Evolutionary conservation across 495 filamentous ascomycete species (phyloP), one percentile per base, ranked within the genome.

Genomic region (Neurospora sp.): DNA sequence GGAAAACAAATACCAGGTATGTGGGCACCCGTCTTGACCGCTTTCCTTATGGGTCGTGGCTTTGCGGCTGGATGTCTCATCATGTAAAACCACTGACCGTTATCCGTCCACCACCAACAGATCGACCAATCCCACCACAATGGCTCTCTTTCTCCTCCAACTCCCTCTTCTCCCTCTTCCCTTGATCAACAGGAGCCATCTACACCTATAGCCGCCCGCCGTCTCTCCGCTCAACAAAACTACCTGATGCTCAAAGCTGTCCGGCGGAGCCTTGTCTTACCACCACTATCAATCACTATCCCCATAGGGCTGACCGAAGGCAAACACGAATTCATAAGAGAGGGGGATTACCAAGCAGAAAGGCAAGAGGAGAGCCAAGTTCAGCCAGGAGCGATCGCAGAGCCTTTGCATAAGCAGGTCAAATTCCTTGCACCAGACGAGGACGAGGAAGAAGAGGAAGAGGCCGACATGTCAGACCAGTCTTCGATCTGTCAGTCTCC

Each of bases 401-500:
- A 77, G 44, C 72, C 77, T 16, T 41, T 74, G n/a, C 78, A 80
- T 7, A 85, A 85, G 76, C 81, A 84, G 40, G 84, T 86, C 71
- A 84, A 83, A 40, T 86, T 85, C 35, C 71, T 78, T 8, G 73
- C 81, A 1, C 79, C 84, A 11, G 78, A 75, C 37, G 81, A 80
- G 37, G 77, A 75, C 46, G 74, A 76, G 44, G 80, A 83, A 14
- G 77, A 82, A 40, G 80, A 79, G 40, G 79, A 77, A 62, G 80
- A 81, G 70, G 74, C 75, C 72, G 23, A 66, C 0, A 80, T 80
- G 79, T 86, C 86, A 10, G 85, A 85, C 70, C 80, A 84, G 42
- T 86, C 85, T 18, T 88, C 86, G 3, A 88, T 88, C 66, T 88
- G 87, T 72, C 86, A 87, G 70, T 88, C 87, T 5, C 87, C 87